Base-by-base conservation (phyloP, 116 monocot genomes). In the Zostera marina region DNA sequence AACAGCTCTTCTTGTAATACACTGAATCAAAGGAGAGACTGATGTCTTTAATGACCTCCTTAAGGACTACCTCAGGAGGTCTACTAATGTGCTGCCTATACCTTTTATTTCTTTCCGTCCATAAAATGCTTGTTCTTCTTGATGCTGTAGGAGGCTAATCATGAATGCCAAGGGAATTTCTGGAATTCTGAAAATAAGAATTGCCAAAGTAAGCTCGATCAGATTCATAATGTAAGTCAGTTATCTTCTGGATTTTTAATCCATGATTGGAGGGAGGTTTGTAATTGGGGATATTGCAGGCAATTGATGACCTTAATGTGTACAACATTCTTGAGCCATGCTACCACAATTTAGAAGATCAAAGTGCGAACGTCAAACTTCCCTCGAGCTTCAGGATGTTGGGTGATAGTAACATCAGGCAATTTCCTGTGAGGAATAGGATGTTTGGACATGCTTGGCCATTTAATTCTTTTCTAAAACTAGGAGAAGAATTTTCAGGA, bases 381-480 rank as follows among this genome's bases (percentile, higher is more conserved):
- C 84, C 93, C 13, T 17, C 60, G 5, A 88, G 84, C 61, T 93
- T 88, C 68, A 76, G 81, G 67, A 75, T 40, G 42, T 70, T 93
- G 44, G 93, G 93, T 42, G 74, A 81, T 49, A 84, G 81, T 26
- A 51, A 73, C 16, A 32, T 32, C 32, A 76, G 73, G 60, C 77
- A 81, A 59, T 54, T 88, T n/a, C 81, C 77, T 44, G 81, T 88
- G 47, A 78, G 93, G 56, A 88, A 79, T 69, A 84, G 93, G 69
- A 88, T 93, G 68, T 81, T 84, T 71, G 93, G 93, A 8, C 93
- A 81, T 54, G 66, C 93, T 52, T 93, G 88, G 93, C 93, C 93
- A 54, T 52, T 81, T 13, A 78, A 84, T 73, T 84, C 88, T 67
- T 69, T 76, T 41, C 84, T 93, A 8, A 79, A 52, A 70, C 79